phyloP scores from a whole-genome alignment of 441 rosid genomes.

The Erodium texanum region DNA sequence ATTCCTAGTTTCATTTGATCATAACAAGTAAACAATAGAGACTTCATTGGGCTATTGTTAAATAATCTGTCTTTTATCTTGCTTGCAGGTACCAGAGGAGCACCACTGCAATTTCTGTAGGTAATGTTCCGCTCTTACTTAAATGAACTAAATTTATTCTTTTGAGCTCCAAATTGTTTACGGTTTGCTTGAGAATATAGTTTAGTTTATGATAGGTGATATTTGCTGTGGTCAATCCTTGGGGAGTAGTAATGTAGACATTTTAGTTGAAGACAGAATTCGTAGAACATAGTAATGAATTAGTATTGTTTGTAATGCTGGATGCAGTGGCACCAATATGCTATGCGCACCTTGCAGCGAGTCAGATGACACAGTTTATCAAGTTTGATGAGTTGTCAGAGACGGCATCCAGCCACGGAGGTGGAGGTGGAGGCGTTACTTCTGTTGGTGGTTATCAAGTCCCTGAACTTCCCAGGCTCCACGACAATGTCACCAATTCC shows the following conservation, averaged over 20 bases:
- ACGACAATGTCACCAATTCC: slow-evolving; percentile 28
- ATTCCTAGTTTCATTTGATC: too few relatives aligned
- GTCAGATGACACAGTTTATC: slow-evolving; percentile 42
- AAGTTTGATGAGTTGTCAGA: slow-evolving; percentile 49
- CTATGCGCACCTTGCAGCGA: slow-evolving; percentile 62
- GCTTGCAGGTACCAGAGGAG: slow-evolving; percentile 52
- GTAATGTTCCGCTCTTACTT: slow-evolving; percentile 17
- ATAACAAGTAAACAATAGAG: too few relatives aligned
- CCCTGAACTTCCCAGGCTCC: slow-evolving; percentile 40
- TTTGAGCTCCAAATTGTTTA: too few relatives aligned
- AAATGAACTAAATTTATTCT: too few relatives aligned
- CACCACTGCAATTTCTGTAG: slow-evolving; percentile 50
- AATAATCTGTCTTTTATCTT: too few relatives aligned
- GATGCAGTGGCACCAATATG: slow-evolving; percentile 58
- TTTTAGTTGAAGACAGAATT: too few relatives aligned
- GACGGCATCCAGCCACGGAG: slow-evolving; percentile 38
- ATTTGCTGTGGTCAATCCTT: not conserved
- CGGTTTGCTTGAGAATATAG: too few relatives aligned
- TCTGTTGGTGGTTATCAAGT: slow-evolving; percentile 35
- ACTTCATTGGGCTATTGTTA: too few relatives aligned
- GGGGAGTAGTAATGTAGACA: not conserved
- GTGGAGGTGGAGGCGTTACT: slow-evolving; percentile 12
- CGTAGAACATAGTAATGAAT: too few relatives aligned
- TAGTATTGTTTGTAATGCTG: not conserved
- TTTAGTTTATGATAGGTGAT: too few relatives aligned